Evolutionary conservation across 2,329 filamentous ascomycete genomes (phyloP).

Genomic region (Chaetomiaceae sp.): DNA sequence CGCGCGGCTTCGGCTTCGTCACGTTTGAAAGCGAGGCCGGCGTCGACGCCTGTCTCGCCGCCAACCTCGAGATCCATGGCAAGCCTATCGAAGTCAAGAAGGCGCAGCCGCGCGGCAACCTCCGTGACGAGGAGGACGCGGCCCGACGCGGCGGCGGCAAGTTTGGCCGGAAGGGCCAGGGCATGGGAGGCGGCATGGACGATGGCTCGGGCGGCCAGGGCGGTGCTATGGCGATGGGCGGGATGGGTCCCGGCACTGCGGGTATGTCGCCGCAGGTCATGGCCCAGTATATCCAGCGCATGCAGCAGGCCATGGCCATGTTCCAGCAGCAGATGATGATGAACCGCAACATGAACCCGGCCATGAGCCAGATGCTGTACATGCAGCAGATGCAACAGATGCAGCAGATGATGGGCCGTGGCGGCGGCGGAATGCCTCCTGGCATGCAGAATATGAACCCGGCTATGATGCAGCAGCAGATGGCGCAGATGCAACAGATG

Average conservation of each 20-base stretch:
- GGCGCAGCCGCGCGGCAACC: conserved; percentile 89
- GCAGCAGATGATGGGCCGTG: conserved; percentile 40
- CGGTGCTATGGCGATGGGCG: conserved; percentile 34
- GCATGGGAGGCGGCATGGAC: conserved; percentile 32
- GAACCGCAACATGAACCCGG: conserved; percentile 68
- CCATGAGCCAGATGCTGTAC: conserved; percentile 73
- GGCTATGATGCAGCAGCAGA: conserved; percentile 40
- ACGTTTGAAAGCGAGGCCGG: conserved; percentile 96
- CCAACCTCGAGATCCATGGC: conserved; percentile 84
- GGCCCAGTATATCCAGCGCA: conserved; percentile 96
- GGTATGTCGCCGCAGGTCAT: conserved; percentile 95
- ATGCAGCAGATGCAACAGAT: conserved; percentile 55
- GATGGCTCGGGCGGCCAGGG: conserved; percentile 35
- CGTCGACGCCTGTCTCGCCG: conserved; percentile 83
- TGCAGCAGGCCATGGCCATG: conserved; percentile 95
- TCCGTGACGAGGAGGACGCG: conserved; percentile 84
- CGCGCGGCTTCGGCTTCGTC: conserved; percentile 94
- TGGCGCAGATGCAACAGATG: conserved; percentile 50
- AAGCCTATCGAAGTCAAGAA: conserved; percentile 99
- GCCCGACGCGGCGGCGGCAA: conserved; percentile 51
- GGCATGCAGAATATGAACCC: conserved; percentile 41
- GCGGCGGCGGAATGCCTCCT: conserved; percentile 34
- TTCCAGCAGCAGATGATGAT: conserved; percentile 93
- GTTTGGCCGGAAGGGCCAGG: conserved; percentile 42
- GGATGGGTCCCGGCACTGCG: conserved; percentile 33